Percentiles rank a stretch among this genome's conserved stretches.
Conservation (phyloP, 371 early-diverging fungal genomes). For the Mucor plumbeus region DNA sequence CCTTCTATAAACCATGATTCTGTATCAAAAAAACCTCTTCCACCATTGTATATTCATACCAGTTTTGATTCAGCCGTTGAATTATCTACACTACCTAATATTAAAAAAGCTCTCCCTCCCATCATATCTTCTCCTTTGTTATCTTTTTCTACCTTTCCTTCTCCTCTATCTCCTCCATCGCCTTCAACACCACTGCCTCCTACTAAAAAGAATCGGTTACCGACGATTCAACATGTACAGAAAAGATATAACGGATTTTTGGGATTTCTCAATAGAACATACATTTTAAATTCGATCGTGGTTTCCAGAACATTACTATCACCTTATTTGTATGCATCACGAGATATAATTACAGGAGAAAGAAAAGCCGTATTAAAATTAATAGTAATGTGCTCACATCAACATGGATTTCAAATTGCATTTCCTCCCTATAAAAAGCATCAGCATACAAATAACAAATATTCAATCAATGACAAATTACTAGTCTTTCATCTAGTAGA, state of each 20-base stretch:
- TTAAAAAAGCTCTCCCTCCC: neutral
- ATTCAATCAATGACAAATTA: neutral
- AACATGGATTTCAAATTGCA: neutral
- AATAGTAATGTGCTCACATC: conserved; percentile 5
- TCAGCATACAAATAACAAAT: neutral
- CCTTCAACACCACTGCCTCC: neutral
- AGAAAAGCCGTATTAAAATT: conserved; percentile 17
- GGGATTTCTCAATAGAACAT: conserved; percentile 14
- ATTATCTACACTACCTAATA: neutral
- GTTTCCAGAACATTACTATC: conserved; percentile 3
- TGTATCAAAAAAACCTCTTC: neutral
- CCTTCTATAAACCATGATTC: neutral
- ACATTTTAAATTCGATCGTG: conserved; percentile 12
- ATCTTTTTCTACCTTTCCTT: no score
- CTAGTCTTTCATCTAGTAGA: neutral
- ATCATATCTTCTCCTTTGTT: neutral
- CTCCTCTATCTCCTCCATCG: neutral
- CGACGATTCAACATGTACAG: conserved; percentile 3
- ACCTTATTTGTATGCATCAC: conserved; percentile 16
- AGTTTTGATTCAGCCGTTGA: neutral
- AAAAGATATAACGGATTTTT: conserved; percentile 14
- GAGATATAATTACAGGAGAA: conserved; percentile 4
- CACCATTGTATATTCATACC: neutral
- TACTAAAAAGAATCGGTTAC: neutral
- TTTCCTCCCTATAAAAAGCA: neutral